Evolutionary conservation across 2,329 filamentous ascomycete genomes (phyloP), one percentile per base, ranked within the genome.

Genomic region (Sphaerostilbella broomeana): DNA sequence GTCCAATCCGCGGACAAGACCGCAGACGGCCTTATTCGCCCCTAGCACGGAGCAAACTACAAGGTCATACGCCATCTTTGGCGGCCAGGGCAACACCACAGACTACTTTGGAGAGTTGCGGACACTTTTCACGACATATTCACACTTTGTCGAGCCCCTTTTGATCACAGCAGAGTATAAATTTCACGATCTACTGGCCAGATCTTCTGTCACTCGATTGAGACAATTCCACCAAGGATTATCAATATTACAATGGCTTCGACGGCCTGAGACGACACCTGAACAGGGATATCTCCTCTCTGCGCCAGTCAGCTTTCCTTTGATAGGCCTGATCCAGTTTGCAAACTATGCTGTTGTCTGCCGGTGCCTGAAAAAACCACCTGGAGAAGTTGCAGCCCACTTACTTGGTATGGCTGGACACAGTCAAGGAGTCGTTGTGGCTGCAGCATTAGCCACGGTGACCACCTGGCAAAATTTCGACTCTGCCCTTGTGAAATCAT

Each of bases 51-150:
- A n/a, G n/a, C n/a, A n/a, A n/a, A n/a, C n/a, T n/a, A n/a, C n/a
- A n/a, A n/a, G n/a, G n/a, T n/a, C n/a, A n/a, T 98, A 95, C 69
- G 89, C 82, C 49, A 88, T 98, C 46, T 95, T 97, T 51, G 92
- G 92, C 44, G 92, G 92, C 6, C 92, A 98, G 63, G 92, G 92
- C 53, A 98, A 98, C 64, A 97, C 97, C 48, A 90, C 98, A 65
- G 94, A 98, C 67, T 98, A 98, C 67, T 98, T 98, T 56, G 90
- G 97, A 52, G 92, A 98, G 69, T 77, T 98, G 46, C 81, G 92
- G 41, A 84, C 94, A 61, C 77, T 97, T 42, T 90, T 90, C 69
- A 80, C 73, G 54, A 95, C 89, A 43, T 98, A 98, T 66, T 83
- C 86, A 10, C 84, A 84, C 19, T 94, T 98, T 51, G 79, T 95